Percentiles rank a stretch among this genome's conserved stretches.
phyloP scores from a whole-genome alignment of 441 rosid genomes.

The Pelargonium myrrhifolium region DNA sequence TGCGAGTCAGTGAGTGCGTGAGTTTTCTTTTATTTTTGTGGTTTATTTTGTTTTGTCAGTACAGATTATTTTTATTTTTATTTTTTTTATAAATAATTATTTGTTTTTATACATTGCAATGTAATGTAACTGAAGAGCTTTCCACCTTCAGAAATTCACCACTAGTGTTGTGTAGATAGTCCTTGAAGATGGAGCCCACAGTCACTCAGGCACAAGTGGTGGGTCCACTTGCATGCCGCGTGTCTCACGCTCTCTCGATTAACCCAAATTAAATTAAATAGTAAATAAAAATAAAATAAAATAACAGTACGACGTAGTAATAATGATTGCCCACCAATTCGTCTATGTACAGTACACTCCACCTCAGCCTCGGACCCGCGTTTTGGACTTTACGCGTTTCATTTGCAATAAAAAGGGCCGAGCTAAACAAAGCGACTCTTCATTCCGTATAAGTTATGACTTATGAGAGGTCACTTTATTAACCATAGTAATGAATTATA shows the following conservation, averaged over 20 bases:
- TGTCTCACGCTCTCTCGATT: background rate
- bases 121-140: no score
- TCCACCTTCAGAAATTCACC: background rate
- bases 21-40: slow-evolving; percentile 2
- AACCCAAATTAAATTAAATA: background rate
- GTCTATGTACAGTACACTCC: no score
- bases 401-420: no score
- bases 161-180: background rate
- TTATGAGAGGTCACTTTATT: no score
- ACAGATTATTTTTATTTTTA: background rate
- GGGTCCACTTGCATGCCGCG: background rate
- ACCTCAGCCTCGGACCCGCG: no score
- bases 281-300: background rate
- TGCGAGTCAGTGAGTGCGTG: background rate
- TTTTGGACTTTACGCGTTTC: no score
- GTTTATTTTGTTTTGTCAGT: background rate
- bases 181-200: background rate
- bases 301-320: background rate
- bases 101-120: no score
- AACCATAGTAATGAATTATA: no score
- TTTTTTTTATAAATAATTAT: background rate
- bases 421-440: no score
- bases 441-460: no score
- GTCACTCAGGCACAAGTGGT: background rate
- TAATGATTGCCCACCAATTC: slow-evolving; percentile 2